These are phyloP conservation scores for Cyanophora paradoxa DNA, from an alignment of 78 protist species.

Conservation along the genomic window DNA sequence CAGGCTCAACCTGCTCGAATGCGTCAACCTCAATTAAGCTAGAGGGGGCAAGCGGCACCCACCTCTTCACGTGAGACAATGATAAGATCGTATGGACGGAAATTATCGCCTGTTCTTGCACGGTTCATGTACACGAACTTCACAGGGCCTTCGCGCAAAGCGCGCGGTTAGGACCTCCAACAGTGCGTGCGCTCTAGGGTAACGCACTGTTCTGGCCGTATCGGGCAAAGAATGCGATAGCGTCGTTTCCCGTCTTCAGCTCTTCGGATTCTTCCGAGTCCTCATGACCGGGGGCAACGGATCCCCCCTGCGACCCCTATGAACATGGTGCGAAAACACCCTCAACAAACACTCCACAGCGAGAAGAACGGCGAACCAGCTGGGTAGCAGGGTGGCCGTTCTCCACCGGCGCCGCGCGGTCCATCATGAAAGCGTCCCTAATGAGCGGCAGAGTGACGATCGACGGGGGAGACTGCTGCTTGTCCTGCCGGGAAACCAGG, in stretches of 20 bases:
- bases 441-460: too few relatives aligned
- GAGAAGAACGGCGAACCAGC: neutral
- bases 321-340: neutral
- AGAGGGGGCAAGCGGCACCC: too few relatives aligned
- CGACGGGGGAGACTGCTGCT: too few relatives aligned
- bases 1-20: conserved; percentile 29
- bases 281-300: neutral
- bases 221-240: neutral
- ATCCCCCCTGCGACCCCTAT: neutral
- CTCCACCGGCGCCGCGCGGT: neutral
- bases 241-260: conserved; percentile 9
- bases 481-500: neutral
- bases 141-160: too few relatives aligned
- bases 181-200: too few relatives aligned
- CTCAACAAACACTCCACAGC: neutral
- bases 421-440: too few relatives aligned
- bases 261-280: neutral
- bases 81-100: conserved; percentile 51
- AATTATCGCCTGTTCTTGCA: neutral
- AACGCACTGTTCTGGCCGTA: neutral
- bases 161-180: too few relatives aligned
- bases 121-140: conserved; percentile 25
- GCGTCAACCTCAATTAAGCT: too few relatives aligned
- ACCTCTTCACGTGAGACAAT: conserved; percentile 41
- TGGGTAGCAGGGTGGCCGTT: neutral